Conservation (phyloP, 2,329 filamentous ascomycete species). For the Pseudogymnoascus sp. region DNA sequence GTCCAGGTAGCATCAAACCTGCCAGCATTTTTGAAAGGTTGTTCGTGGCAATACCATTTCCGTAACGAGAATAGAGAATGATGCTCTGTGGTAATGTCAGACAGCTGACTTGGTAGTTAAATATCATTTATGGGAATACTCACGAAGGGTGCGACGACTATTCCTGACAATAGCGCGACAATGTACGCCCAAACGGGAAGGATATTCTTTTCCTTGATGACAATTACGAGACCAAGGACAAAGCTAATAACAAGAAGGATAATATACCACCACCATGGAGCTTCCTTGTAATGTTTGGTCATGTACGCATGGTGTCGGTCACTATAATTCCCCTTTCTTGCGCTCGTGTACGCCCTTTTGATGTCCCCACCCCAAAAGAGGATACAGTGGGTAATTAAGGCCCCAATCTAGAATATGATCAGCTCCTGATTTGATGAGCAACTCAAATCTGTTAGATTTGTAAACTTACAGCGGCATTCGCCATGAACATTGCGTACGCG, state of each 20-base stretch:
- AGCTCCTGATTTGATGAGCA: background rate
- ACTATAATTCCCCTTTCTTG: constrained; percentile 34
- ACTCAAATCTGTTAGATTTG: background rate
- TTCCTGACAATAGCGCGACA: constrained; percentile 29
- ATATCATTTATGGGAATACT: constrained; percentile 14
- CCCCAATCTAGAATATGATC: constrained; percentile 39
- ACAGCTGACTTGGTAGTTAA: background rate
- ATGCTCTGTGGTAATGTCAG: constrained; percentile 34
- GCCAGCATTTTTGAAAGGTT: constrained; percentile 47
- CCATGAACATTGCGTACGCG: constrained; percentile 47
- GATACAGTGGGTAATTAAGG: constrained; percentile 42
- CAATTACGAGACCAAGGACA: constrained; percentile 31
- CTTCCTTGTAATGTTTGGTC: constrained; percentile 36
- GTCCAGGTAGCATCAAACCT: constrained; percentile 37
- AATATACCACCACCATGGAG: constrained; percentile 36
- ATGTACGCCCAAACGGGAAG: constrained; percentile 38
- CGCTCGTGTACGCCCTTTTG: constrained; percentile 38
- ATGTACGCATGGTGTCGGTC: constrained; percentile 44
- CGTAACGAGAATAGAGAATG: constrained; percentile 43
- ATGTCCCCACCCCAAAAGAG: constrained; percentile 50
- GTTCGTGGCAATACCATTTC: constrained; percentile 51
- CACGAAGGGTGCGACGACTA: constrained; percentile 42
- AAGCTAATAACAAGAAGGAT: constrained; percentile 29
- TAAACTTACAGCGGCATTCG: constrained; percentile 44
- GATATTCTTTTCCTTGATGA: constrained; percentile 31